phyloP scores from a whole-genome alignment of 768 basidiomycete genomes.

The Boletus bicolor region DNA sequence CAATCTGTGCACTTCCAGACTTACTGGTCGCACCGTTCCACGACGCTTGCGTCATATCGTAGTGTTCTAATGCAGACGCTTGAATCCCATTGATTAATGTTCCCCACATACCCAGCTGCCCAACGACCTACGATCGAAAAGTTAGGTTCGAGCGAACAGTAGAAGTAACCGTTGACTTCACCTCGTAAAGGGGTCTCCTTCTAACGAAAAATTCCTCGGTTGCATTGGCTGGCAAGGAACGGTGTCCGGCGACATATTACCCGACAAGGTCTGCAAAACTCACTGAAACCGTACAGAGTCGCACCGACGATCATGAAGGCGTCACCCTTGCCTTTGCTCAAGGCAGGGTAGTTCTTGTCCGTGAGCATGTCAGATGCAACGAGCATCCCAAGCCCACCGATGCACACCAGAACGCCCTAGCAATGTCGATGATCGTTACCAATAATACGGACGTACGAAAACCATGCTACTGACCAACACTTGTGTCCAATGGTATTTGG shows the following conservation, averaged over 20 bases:
- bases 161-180: slow-evolving; percentile 11
- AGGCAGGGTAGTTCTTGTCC: slow-evolving; percentile 67
- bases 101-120: slow-evolving; percentile 85
- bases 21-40: slow-evolving; percentile 74
- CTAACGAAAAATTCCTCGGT: slow-evolving; percentile 88
- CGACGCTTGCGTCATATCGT: slow-evolving; percentile 56
- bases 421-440: neutral
- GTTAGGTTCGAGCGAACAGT: neutral
- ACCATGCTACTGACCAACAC: slow-evolving; percentile 48
- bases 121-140: slow-evolving; percentile 54
- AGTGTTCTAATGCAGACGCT: slow-evolving; percentile 70
- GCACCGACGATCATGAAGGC: slow-evolving; percentile 86
- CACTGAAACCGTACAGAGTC: slow-evolving; percentile 83
- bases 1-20: slow-evolving; percentile 36
- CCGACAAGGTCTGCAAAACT: slow-evolving; percentile 27
- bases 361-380: slow-evolving; percentile 78
- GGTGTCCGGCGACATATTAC: neutral
- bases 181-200: slow-evolving; percentile 75
- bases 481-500: slow-evolving; percentile 82
- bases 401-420: slow-evolving; percentile 70
- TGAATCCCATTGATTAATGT: slow-evolving; percentile 77
- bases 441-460: neutral
- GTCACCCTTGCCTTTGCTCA: slow-evolving; percentile 71
- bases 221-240: slow-evolving; percentile 60
- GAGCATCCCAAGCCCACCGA: slow-evolving; percentile 75